These are phyloP conservation scores for Backusella tuberculispora DNA, from an alignment of 192 early-diverging fungal species.

Conservation along the genomic window DNA sequence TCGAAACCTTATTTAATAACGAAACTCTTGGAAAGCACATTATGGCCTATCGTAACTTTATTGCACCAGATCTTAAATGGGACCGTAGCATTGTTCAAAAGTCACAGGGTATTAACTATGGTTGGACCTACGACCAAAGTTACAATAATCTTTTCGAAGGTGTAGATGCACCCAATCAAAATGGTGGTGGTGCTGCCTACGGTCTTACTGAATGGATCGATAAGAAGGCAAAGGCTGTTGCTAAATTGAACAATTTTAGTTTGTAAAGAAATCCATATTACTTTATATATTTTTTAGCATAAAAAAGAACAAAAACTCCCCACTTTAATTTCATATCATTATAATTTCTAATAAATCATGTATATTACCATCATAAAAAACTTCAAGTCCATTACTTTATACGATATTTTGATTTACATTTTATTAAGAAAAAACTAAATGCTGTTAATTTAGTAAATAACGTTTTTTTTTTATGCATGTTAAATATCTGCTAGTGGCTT, in stretches of 20 bases:
- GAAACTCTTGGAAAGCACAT: slow-evolving; percentile 45
- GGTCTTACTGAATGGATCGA: slow-evolving; percentile 52
- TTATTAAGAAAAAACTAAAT: background rate
- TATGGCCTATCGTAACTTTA: slow-evolving; percentile 44
- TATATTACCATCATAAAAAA: background rate
- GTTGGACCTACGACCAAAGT: slow-evolving; percentile 41
- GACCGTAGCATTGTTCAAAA: slow-evolving; percentile 50
- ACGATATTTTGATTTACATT: background rate
- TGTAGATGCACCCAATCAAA: slow-evolving; percentile 23
- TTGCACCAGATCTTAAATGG: slow-evolving; percentile 51
- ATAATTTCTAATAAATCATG: slow-evolving; percentile 7
- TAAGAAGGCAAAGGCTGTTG: slow-evolving; percentile 39
- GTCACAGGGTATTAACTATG: slow-evolving; percentile 48
- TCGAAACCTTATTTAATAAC: slow-evolving; percentile 48
- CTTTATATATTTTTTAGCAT: background rate
- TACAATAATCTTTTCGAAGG: slow-evolving; percentile 38
- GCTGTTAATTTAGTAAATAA: background rate
- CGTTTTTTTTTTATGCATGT: background rate
- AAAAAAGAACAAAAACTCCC: background rate
- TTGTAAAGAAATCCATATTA: background rate
- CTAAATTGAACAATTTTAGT: background rate
- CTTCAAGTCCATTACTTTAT: too few relatives aligned
- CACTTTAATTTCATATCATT: background rate
- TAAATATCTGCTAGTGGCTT: background rate
- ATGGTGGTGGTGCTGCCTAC: slow-evolving; percentile 41